Conservation (phyloP, 2,329 filamentous ascomycete genomes). For the Aureobasidium namibiae region DNA sequence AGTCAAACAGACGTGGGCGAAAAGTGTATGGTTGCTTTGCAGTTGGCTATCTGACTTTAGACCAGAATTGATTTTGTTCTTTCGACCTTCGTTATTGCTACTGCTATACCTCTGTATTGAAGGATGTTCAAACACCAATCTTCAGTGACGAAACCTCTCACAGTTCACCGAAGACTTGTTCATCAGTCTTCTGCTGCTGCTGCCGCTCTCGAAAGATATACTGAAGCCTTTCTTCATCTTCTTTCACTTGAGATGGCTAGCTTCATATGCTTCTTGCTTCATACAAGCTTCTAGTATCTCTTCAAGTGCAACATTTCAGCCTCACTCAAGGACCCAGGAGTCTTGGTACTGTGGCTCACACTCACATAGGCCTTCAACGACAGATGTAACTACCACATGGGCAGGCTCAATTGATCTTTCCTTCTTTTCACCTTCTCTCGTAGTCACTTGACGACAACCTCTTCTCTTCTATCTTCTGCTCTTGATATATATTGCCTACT, state of each 20-base stretch:
- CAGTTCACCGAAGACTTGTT: background rate
- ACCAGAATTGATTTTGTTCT: conserved; percentile 9
- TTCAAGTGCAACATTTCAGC: background rate
- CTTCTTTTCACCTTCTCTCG: background rate
- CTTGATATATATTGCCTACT: background rate
- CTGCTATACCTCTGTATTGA: background rate
- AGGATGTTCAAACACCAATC: background rate
- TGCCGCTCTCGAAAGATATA: no score
- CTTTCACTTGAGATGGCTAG: background rate
- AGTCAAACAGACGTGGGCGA: conserved; percentile 4
- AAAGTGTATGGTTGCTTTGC: conserved; percentile 2
- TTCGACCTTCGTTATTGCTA: background rate
- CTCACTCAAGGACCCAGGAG: background rate
- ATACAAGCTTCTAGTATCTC: background rate
- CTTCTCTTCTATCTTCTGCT: background rate
- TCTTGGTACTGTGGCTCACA: background rate
- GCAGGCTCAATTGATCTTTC: background rate
- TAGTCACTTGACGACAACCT: no score
- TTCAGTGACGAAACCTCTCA: background rate
- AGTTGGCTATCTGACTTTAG: conserved; percentile 10
- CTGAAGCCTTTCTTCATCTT: background rate
- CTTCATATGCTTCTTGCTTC: background rate
- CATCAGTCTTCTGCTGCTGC: background rate
- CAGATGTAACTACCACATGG: background rate
- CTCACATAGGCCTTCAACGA: background rate